A percentile compares a stretch with the other conserved stretches of the same genome.
Evolutionary conservation across 768 basidiomycete species (phyloP).

Genomic region (Pulveroboletus frians): DNA sequence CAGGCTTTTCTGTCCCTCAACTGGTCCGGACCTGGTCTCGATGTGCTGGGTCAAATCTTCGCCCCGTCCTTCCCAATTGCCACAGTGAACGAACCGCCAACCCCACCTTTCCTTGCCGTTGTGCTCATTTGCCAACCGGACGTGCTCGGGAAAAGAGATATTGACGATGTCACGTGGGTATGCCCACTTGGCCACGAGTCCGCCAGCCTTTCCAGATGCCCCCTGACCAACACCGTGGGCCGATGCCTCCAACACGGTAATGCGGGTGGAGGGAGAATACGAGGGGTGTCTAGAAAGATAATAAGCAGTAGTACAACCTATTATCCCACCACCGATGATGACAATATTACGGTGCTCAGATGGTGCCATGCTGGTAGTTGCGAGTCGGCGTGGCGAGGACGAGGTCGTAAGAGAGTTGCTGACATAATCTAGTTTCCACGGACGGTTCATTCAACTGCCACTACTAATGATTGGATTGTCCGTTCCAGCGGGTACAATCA

Average conservation of each 20-base stretch:
- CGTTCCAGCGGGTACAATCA: slow-evolving; percentile 3
- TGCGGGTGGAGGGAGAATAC: slow-evolving; percentile 36
- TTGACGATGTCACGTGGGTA: slow-evolving; percentile 64
- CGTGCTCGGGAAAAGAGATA: slow-evolving; percentile 65
- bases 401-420: neutral
- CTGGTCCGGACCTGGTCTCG: slow-evolving; percentile 27
- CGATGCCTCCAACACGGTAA: slow-evolving; percentile 73
- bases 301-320: slow-evolving; percentile 80
- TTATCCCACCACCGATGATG: slow-evolving; percentile 83
- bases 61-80: slow-evolving; percentile 66
- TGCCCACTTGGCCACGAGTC: slow-evolving; percentile 83
- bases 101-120: slow-evolving; percentile 75
- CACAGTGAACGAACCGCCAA: slow-evolving; percentile 71
- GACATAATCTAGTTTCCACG: neutral
- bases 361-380: slow-evolving; percentile 13
- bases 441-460: too few species aligned
- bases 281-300: slow-evolving; percentile 60
- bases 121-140: slow-evolving; percentile 63
- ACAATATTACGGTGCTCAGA: slow-evolving; percentile 43
- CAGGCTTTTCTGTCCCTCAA: slow-evolving; percentile 40
- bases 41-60: slow-evolving; percentile 25
- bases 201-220: slow-evolving; percentile 81
- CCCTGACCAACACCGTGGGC: slow-evolving; percentile 64
- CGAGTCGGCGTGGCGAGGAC: too few species aligned
- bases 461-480: too few species aligned